Percentiles rank a stretch among this genome's conserved stretches.
phyloP scores from a whole-genome alignment of 306 rosid species.

The Quercus dentata region DNA sequence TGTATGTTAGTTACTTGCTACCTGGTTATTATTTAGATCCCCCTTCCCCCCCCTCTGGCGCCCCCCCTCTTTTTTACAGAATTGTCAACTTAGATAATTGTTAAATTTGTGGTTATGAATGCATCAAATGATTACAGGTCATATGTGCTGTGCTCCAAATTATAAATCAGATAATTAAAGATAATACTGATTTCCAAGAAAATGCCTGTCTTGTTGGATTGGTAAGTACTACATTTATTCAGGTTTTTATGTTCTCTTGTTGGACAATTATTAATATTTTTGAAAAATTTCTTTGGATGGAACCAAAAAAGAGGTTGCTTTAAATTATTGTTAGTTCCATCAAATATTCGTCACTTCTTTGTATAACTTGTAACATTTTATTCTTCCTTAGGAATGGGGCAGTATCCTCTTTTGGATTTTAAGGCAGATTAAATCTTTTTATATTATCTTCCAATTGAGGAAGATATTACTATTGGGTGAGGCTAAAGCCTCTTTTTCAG shows the following conservation, averaged over 20 bases:
- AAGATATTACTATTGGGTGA: background rate
- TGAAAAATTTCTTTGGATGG: slow-evolving; percentile 6
- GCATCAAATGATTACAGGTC: slow-evolving; percentile 47
- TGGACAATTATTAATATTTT: slow-evolving; percentile 3
- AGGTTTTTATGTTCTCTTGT: slow-evolving; percentile 14
- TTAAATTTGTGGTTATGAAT: slow-evolving; percentile 8
- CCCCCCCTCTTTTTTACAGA: background rate
- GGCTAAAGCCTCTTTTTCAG: slow-evolving; percentile 2
- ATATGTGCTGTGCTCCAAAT: slow-evolving; percentile 97
- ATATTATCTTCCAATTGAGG: background rate
- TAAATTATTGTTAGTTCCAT: background rate
- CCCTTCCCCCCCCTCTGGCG: no score
- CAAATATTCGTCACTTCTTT: background rate
- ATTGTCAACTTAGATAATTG: slow-evolving; percentile 12
- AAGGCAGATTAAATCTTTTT: background rate
- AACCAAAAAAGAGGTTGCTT: slow-evolving; percentile 2
- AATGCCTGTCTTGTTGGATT: slow-evolving; percentile 97
- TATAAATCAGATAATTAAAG: slow-evolving; percentile 84
- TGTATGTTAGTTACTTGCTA: slow-evolving; percentile 48
- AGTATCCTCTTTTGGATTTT: background rate
- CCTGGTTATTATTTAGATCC: slow-evolving; percentile 5
- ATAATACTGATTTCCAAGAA: slow-evolving; percentile 88
- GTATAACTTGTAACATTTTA: slow-evolving; percentile 1
- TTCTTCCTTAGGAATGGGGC: slow-evolving; percentile 5
- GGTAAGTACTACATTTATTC: slow-evolving; percentile 50